Evolutionary conservation across 2,329 filamentous ascomycete species (phyloP).

Genomic region (Aspergillus candidus): DNA sequence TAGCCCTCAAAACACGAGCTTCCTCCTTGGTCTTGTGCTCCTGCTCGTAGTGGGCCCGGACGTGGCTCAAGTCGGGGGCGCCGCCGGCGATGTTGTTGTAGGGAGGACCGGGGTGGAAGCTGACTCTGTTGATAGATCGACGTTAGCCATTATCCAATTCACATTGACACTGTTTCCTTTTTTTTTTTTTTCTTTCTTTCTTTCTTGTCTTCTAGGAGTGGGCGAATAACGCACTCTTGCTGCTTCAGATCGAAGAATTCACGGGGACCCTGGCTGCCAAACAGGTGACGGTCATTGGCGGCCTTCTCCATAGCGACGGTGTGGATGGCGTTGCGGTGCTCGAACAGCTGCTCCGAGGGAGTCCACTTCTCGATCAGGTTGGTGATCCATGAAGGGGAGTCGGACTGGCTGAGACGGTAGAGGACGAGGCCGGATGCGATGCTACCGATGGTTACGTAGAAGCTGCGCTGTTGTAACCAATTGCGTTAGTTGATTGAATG

Average conservation of each 20-base stretch:
- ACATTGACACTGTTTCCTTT: neutral
- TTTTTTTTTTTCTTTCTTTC: too few species aligned
- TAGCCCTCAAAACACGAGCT: conserved; percentile 45
- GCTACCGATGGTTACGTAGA: conserved; percentile 42
- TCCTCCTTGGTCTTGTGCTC: conserved; percentile 52
- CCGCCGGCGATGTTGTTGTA: conserved; percentile 60
- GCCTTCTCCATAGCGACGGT: conserved; percentile 58
- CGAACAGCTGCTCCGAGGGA: conserved; percentile 48
- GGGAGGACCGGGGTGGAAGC: conserved; percentile 55
- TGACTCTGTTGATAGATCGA: conserved; percentile 42
- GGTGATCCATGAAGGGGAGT: conserved; percentile 36
- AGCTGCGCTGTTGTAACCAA: conserved; percentile 36
- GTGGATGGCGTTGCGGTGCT: conserved; percentile 55
- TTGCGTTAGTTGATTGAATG: conserved; percentile 13
- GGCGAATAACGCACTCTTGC: conserved; percentile 53
- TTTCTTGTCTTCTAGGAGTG: too few species aligned
- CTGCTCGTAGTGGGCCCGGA: conserved; percentile 59
- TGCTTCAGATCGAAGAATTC: conserved; percentile 52
- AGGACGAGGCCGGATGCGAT: conserved; percentile 38
- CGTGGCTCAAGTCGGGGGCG: conserved; percentile 51
- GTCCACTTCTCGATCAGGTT: conserved; percentile 52
- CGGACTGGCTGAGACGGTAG: conserved; percentile 38
- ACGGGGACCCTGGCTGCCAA: conserved; percentile 40
- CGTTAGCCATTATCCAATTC: conserved; percentile 6
- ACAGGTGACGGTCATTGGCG: conserved; percentile 56